phyloP scores from a whole-genome alignment of 139 green algal species.

The Tetraselmis chui region DNA sequence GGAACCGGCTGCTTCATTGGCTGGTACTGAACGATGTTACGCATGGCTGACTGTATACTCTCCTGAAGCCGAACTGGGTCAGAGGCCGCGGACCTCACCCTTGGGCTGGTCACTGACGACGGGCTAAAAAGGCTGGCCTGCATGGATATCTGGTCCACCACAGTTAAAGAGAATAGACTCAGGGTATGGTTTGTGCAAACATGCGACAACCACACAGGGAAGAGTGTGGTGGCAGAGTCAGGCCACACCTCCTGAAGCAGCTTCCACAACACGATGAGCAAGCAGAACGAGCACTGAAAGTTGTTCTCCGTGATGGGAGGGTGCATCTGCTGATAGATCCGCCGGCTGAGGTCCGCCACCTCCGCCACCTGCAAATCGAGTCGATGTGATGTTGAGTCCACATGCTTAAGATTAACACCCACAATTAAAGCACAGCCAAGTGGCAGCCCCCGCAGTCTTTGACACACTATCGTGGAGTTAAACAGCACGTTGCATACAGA shows the following conservation, averaged over 20 bases:
- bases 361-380: background rate
- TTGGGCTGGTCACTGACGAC: background rate
- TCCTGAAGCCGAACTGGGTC: background rate
- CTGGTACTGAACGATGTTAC: background rate
- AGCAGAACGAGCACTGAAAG: background rate
- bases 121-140: background rate
- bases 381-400: background rate
- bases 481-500: background rate
- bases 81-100: too few relatives aligned
- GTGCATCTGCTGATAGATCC: background rate
- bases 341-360: background rate
- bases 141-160: background rate
- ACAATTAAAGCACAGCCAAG: background rate
- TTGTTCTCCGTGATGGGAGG: background rate
- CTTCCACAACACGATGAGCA: background rate
- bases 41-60: background rate
- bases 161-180: background rate
- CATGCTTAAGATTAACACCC: too few relatives aligned
- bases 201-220: background rate
- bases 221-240: background rate
- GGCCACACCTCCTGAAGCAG: background rate
- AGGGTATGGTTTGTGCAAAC: background rate
- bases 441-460: background rate
- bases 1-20: background rate
- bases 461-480: background rate